These are phyloP conservation scores for Talaromyces thailandensis DNA, from an alignment of 495 filamentous ascomycete species.

Conservation along the genomic window DNA sequence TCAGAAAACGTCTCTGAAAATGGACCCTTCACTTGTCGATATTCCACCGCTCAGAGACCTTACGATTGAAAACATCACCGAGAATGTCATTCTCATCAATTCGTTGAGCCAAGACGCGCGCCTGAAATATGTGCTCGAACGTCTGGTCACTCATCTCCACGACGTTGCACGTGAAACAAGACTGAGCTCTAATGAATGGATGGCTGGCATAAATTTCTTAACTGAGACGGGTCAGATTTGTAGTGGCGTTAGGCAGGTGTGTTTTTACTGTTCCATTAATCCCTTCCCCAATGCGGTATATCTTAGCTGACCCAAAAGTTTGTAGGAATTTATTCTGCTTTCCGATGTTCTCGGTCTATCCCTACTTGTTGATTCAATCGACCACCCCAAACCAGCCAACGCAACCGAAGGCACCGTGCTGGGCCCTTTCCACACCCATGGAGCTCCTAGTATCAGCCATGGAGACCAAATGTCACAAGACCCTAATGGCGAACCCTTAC, in stretches of 20 bases:
- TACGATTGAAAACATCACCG: constrained; percentile 76
- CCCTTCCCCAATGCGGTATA: too few relatives aligned
- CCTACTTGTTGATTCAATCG: constrained; percentile 81
- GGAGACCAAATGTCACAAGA: constrained; percentile 68
- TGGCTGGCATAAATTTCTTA: constrained; percentile 60
- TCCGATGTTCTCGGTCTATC: constrained; percentile 87
- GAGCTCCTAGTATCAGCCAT: constrained; percentile 55
- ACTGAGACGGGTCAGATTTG: constrained; percentile 66
- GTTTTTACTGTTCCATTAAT: too few relatives aligned
- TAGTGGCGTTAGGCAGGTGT: constrained; percentile 61
- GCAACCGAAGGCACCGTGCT: constrained; percentile 84
- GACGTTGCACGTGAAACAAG: constrained; percentile 80
- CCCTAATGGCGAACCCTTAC: constrained; percentile 45
- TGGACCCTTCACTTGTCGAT: constrained; percentile 44
- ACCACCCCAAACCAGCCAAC: constrained; percentile 72
- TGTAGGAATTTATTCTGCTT: constrained; percentile 95
- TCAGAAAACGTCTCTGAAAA: too few relatives aligned
- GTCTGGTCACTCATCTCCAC: constrained; percentile 71
- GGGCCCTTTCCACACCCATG: constrained; percentile 90
- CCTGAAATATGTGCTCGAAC: constrained; percentile 62
- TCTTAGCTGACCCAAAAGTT: too few relatives aligned
- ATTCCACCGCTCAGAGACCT: constrained; percentile 61
- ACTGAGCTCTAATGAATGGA: constrained; percentile 73
- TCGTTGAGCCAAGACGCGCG: constrained; percentile 57
- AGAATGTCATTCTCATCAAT: constrained; percentile 66